Base-by-base conservation (phyloP, 2,329 filamentous ascomycete species). In the Colletotrichum lupini region DNA sequence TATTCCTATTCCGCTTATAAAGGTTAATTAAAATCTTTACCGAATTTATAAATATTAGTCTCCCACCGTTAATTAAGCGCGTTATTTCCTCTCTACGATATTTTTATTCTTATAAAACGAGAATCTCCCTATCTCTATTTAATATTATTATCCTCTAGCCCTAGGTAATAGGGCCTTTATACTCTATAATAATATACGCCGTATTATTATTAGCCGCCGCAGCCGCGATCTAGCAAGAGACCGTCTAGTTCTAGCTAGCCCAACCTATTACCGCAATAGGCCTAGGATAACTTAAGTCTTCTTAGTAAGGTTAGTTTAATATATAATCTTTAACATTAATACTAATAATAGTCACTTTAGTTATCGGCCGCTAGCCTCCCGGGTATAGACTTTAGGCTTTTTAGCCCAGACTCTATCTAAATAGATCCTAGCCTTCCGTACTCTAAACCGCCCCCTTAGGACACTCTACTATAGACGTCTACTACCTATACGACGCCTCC, bases 141-240 rank as follows among this genome's bases (percentile, higher is more conserved):
- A 24, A 35, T 53, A 46, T 57, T 57, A 67, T 60, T 67, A 52
- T 49, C 28, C 49, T 19, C 55, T 49, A 67, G 70, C 70, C 70
- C 70, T 32, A 28, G 67, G 8, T 70, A 61, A 73, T 60, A 65
- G 67, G 74, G 68, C 74, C 72, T 37, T 30, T 71, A 68, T 72
- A 74, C 74, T 74, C 74, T 75, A 72, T 67, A 72, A 72, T 68
- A 72, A 75, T 75, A 72, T 55, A 60, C 28, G 59, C 52, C 60
- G 67, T 68, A 37, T 64, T 68, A 58, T 52, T 52, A 67, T 66
- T 64, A 53, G 65, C 67, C 60, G 57, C 57, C 24, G 16, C 60
- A 26, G 60, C 42, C 49, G 37, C 60, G 26, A 49, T 63, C 49
- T 52, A 74, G 67, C 8, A 35, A 68, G 42, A 24, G 67, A 32